phyloP scores from a whole-genome alignment of 2,329 filamentous ascomycete genomes.

The Rutstroemia sp. region DNA sequence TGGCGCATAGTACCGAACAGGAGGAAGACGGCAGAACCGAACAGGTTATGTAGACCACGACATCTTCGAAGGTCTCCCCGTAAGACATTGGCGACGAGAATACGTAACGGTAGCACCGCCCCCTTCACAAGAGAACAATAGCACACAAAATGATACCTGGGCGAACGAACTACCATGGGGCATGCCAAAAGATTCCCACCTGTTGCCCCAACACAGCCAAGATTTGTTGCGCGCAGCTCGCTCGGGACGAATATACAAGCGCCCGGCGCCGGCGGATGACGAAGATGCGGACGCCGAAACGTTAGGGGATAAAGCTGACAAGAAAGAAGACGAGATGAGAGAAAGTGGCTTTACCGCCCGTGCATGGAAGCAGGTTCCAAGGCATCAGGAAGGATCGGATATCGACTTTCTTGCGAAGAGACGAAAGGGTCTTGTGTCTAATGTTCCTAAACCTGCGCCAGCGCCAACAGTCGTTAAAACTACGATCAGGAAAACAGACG shows the following conservation, averaged over 20 bases:
- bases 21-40: conserved; percentile 26
- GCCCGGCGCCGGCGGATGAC: conserved; percentile 54
- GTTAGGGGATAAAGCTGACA: conserved; percentile 45
- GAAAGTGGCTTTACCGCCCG: conserved; percentile 47
- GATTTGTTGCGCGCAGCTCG: conserved; percentile 76
- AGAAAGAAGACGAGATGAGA: conserved; percentile 47
- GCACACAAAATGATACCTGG: conserved; percentile 59
- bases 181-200: conserved; percentile 79
- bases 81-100: conserved; percentile 82
- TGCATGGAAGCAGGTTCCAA: conserved; percentile 55
- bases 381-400: conserved; percentile 46
- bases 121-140: conserved; percentile 52
- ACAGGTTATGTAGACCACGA: conserved; percentile 46
- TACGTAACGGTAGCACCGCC: conserved; percentile 61
- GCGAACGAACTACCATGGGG: conserved; percentile 65
- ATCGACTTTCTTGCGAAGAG: conserved; percentile 53
- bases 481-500: conserved; percentile 71
- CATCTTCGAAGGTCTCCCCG: conserved; percentile 52
- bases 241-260: conserved; percentile 69
- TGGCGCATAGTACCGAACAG: conserved; percentile 23
- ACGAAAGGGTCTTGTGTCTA: conserved; percentile 52
- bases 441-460: conserved; percentile 41
- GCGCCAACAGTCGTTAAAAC: conserved; percentile 63
- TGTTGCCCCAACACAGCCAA: conserved; percentile 72
- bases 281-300: conserved; percentile 48